phyloP scores from a whole-genome alignment of 2,329 filamentous ascomycete species.

The Trichoderma endophyticum region DNA sequence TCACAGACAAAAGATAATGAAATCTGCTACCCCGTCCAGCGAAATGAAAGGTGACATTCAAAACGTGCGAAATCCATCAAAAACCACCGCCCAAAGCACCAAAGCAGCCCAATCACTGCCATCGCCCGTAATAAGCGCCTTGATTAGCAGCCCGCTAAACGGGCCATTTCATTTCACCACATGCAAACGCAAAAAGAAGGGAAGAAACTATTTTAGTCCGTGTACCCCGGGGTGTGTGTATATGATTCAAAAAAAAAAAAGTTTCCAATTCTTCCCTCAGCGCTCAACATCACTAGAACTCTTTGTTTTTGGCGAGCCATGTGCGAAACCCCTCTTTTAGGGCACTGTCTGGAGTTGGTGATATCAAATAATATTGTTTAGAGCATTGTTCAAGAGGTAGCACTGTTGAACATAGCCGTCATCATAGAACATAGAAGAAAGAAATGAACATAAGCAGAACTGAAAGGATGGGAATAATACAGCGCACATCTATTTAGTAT shows the following conservation, averaged over 20 bases:
- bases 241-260: background rate
- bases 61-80: background rate
- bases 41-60: background rate
- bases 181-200: background rate
- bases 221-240: background rate
- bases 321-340: background rate
- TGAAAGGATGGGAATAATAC: background rate
- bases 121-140: background rate
- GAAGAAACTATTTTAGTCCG: background rate
- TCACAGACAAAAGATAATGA: background rate
- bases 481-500: background rate
- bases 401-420: background rate
- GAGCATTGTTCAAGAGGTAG: background rate
- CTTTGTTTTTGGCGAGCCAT: background rate
- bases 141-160: background rate
- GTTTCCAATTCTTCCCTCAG: background rate
- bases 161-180: slow-evolving; percentile 1
- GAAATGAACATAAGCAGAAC: background rate
- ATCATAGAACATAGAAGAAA: too few relatives aligned
- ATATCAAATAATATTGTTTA: background rate
- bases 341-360: background rate
- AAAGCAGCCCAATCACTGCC: background rate
- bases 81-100: background rate
- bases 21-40: background rate
- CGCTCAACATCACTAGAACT: background rate